These are phyloP conservation scores for Leucaena leucocephala DNA, from an alignment of 306 rosid species.

Conservation along the genomic window DNA sequence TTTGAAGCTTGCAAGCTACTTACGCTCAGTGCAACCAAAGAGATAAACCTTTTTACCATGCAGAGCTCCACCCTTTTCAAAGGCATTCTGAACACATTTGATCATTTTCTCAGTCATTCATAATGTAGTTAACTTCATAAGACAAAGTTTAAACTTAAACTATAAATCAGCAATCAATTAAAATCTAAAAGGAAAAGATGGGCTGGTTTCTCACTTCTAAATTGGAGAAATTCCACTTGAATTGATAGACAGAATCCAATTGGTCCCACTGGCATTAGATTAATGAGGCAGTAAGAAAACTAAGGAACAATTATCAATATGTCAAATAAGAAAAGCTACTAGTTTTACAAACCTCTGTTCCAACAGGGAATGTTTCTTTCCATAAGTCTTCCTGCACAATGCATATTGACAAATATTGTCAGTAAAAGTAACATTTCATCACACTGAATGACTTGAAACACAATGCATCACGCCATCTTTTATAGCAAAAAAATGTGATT, in stretches of 20 bases:
- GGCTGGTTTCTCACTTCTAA: conserved; percentile 44
- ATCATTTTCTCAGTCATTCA: conserved; percentile 1
- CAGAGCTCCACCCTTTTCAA: conserved; percentile 23
- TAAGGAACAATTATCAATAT: not conserved
- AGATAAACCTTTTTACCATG: conserved; percentile 22
- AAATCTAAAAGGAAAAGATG: not conserved
- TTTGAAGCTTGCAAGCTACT: conserved; percentile 10
- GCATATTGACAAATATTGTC: conserved; percentile 8
- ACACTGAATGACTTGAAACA: not conserved
- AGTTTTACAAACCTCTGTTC: conserved; percentile 46
- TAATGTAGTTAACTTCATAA: not conserved
- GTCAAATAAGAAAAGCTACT: not conserved
- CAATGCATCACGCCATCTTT: not conserved
- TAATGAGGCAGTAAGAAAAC: conserved; percentile 5
- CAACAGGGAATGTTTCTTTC: conserved; percentile 49
- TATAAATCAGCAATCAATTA: not conserved
- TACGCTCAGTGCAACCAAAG: conserved; percentile 27
- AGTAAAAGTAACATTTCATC: conserved; percentile 12
- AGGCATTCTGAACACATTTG: conserved; percentile 23
- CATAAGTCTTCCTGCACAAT: conserved; percentile 50
- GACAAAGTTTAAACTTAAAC: not conserved
- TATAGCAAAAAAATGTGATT: not conserved
- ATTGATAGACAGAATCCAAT: conserved; percentile 50
- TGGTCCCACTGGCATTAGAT: conserved; percentile 47
- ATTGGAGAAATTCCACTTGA: conserved; percentile 55